Evolutionary conservation across 1,284 basidiomycete species (phyloP).

Genomic region (Testicularia cyperi): DNA sequence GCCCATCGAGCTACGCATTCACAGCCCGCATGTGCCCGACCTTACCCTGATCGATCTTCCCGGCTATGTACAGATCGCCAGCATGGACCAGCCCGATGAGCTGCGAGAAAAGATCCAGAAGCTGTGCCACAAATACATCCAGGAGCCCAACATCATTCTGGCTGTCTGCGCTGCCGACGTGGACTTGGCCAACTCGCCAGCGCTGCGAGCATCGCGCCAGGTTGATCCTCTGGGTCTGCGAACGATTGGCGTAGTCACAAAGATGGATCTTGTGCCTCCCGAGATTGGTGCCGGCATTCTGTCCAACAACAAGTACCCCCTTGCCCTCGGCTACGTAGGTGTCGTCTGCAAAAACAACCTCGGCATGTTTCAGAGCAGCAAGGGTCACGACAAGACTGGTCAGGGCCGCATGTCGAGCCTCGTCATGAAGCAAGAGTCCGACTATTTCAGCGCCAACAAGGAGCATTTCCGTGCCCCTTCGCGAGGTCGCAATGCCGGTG

Average conservation of each 20-base stretch:
- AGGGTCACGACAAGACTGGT: slow-evolving; percentile 40
- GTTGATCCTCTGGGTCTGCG: slow-evolving; percentile 92
- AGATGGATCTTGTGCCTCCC: slow-evolving; percentile 94
- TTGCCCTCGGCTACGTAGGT: slow-evolving; percentile 94
- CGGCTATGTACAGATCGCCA: slow-evolving; percentile 93
- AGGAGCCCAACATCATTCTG: slow-evolving; percentile 94
- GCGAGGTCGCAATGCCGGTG: slow-evolving; percentile 63
- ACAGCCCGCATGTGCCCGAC: slow-evolving; percentile 93
- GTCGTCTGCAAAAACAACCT: slow-evolving; percentile 71
- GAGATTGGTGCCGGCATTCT: slow-evolving; percentile 80
- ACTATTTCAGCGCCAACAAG: slow-evolving; percentile 74
- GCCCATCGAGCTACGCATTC: slow-evolving; percentile 93
- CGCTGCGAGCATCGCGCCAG: slow-evolving; percentile 84
- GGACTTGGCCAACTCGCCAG: slow-evolving; percentile 96
- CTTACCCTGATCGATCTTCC: slow-evolving; percentile 95
- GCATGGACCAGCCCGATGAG: slow-evolving; percentile 91
- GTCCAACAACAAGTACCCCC: slow-evolving; percentile 88
- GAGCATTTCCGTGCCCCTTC: slow-evolving; percentile 69
- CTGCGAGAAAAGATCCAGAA: slow-evolving; percentile 87
- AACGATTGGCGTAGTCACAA: slow-evolving; percentile 96
- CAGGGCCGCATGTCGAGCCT: slow-evolving; percentile 62
- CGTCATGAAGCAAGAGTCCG: slow-evolving; percentile 72
- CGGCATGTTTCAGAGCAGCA: slow-evolving; percentile 30
- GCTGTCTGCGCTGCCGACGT: slow-evolving; percentile 98
- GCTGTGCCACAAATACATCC: slow-evolving; percentile 94